Conservation (phyloP, 2,329 filamentous ascomycete genomes). For the Aspergillus pseudoterreus region DNA sequence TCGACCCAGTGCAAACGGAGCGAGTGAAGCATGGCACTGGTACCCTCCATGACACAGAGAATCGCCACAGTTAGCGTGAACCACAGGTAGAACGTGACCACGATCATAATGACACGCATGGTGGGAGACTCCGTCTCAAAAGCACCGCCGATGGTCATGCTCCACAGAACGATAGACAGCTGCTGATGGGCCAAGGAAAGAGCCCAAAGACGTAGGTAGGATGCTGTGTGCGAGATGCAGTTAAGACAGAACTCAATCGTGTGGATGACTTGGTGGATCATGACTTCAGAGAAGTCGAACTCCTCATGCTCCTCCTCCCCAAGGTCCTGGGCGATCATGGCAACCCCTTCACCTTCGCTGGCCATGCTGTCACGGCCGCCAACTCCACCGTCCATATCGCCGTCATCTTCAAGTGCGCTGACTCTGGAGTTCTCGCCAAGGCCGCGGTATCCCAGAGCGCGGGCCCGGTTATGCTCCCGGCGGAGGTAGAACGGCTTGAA, state of each 20-base stretch:
- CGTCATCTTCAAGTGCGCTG: constrained; percentile 85
- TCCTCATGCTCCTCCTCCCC: constrained; percentile 81
- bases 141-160: constrained; percentile 83
- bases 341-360: constrained; percentile 76
- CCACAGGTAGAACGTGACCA: constrained; percentile 82
- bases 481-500: constrained; percentile 94
- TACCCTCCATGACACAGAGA: constrained; percentile 92
- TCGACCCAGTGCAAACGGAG: constrained; percentile 94
- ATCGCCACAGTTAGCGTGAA: constrained; percentile 78
- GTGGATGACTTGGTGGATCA: constrained; percentile 99
- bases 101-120: constrained; percentile 72
- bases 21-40: constrained; percentile 90
- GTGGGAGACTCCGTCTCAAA: constrained; percentile 62
- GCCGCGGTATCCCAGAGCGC: constrained; percentile 84
- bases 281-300: constrained; percentile 93
- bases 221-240: constrained; percentile 97
- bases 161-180: constrained; percentile 92
- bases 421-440: constrained; percentile 86
- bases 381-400: constrained; percentile 62
- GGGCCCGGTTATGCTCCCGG: constrained; percentile 86
- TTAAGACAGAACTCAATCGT: constrained; percentile 99
- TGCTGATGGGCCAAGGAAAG: constrained; percentile 96
- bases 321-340: constrained; percentile 85
- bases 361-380: constrained; percentile 63
- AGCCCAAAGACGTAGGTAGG: constrained; percentile 97